Percentiles rank a stretch among this genome's conserved stretches.
Evolutionary conservation across 805 yeast species (phyloP).

Genomic region (Cyberlindnera lachancei): DNA sequence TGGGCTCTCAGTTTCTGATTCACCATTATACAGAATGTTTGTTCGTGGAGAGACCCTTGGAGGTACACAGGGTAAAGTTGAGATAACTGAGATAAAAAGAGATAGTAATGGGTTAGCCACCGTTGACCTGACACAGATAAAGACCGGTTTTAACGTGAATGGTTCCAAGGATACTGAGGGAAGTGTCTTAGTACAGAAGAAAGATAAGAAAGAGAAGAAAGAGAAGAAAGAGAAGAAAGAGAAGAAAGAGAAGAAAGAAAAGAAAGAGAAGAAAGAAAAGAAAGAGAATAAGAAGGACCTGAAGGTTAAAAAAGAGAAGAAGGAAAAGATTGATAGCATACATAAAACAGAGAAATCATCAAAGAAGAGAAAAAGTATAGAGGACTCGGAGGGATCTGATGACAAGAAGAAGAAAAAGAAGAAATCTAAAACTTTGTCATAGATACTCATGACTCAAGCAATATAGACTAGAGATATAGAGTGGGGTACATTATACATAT

Average conservation of each 20-base stretch:
- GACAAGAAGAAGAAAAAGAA: constrained; percentile 8
- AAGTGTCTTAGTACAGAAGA: constrained; percentile 9
- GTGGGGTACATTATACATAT: no score
- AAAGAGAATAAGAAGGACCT: constrained; percentile 20
- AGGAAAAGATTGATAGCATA: constrained; percentile 18
- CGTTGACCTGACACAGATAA: constrained; percentile 7
- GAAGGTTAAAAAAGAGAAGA: constrained; percentile 18
- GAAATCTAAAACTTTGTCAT: constrained; percentile 5
- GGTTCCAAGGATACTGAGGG: constrained; percentile 2
- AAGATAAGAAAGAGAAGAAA: constrained; percentile 17
- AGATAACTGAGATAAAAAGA: constrained; percentile 8
- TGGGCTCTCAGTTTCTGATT: constrained; percentile 41
- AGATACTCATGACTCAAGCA: no score
- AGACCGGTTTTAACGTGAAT: constrained; percentile 8
- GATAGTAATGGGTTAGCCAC: constrained; percentile 1
- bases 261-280: constrained; percentile 10
- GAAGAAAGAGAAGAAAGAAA: constrained; percentile 17
- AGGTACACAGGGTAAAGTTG: constrained; percentile 56
- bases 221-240: constrained; percentile 9
- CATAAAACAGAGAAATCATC: constrained; percentile 16
- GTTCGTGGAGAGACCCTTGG: constrained; percentile 78
- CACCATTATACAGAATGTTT: constrained; percentile 81
- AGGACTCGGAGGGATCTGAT: constrained; percentile 10
- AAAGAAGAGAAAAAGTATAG: constrained; percentile 21
- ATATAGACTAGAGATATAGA: no score